Evolutionary conservation across 768 basidiomycete species (phyloP).

Genomic region (Lepiota venenata): DNA sequence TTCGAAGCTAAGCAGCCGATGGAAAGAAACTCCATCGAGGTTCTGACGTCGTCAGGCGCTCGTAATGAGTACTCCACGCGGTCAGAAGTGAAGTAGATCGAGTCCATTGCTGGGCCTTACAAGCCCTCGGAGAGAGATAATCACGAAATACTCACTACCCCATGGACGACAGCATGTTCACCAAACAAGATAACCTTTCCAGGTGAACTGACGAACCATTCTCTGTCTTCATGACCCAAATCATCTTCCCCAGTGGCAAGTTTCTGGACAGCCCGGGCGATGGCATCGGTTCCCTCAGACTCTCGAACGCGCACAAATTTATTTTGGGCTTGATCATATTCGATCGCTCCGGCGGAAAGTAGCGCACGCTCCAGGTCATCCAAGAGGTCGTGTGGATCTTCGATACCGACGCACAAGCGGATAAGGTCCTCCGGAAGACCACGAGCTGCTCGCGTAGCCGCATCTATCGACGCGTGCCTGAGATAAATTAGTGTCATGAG

Average conservation of each 20-base stretch:
- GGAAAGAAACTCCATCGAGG: no score
- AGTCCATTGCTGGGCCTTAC: conserved; percentile 15
- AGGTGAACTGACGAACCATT: conserved; percentile 92
- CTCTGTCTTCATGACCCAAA: conserved; percentile 35
- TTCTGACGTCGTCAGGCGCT: no score
- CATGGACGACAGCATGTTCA: conserved; percentile 98
- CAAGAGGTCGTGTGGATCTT: conserved; percentile 88
- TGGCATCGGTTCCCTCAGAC: conserved; percentile 27
- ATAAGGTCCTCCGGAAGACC: conserved; percentile 99
- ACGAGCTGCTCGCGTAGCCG: conserved; percentile 91
- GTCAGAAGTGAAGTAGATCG: neutral
- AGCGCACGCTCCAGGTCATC: conserved; percentile 95
- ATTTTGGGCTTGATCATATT: conserved; percentile 49
- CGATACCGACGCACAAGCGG: conserved; percentile 96
- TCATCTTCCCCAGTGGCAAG: conserved; percentile 37
- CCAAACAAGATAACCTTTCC: conserved; percentile 98
- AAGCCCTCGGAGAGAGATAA: conserved; percentile 11
- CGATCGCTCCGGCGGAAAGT: conserved; percentile 87
- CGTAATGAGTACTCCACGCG: neutral
- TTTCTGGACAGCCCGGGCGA: conserved; percentile 65
- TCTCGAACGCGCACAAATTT: conserved; percentile 40
- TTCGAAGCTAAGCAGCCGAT: neutral
- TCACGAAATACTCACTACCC: conserved; percentile 64
- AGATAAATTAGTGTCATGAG: conserved; percentile 12
- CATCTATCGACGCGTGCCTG: conserved; percentile 97